Evolutionary conservation across 2,329 filamentous ascomycete genomes (phyloP), one percentile per base, ranked within the genome.

Genomic region (Fusarium sp.): DNA sequence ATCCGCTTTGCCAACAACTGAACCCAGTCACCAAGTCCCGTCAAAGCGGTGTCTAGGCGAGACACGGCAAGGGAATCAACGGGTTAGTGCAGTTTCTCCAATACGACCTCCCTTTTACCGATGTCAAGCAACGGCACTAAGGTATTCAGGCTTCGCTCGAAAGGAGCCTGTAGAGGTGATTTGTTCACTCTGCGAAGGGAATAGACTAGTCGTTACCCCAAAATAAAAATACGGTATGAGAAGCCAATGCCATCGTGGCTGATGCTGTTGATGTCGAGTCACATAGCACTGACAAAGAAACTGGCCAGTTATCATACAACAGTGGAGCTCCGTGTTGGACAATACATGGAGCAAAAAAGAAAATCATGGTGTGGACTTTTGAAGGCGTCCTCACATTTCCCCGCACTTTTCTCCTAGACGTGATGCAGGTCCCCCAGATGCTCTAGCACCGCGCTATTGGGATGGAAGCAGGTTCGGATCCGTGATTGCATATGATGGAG

Each of bases 61-160:
- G 23, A 45, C 56, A 58, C 45, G 54, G 52, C 56, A 57, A 41
- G 54, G 50, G 48, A 58, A 50, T 30, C 62, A 58, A 52, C 52
- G 61, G 51, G 50, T 39, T 26, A 25, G 28, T 41, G 41, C 70
- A 64, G 56, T 51, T 51, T 65, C 61, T 48, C 21, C 42, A 44
- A 65, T 56, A 66, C 70, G 69, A 72, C 58, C 69, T 75, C 74
- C 74, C 66, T 76, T 73, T 70, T 62, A 56, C 73, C 74, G 69
- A 62, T 62, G 56, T 55, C 51, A 45, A 69, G 58, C 70, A 74
- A 75, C 57, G 42, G 39, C 67, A 58, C 60, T 57, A 51, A 25
- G 23, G 12, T 34, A 26, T 6, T 7, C 18, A 62, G 58, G 21
- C 45, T 65, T 75, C 74, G 73, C 74, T 75, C 74, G 67, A 76